Evolutionary conservation across 495 filamentous ascomycete genomes (phyloP), one percentile per base, ranked within the genome.

Genomic region (Penicillium paradoxum): DNA sequence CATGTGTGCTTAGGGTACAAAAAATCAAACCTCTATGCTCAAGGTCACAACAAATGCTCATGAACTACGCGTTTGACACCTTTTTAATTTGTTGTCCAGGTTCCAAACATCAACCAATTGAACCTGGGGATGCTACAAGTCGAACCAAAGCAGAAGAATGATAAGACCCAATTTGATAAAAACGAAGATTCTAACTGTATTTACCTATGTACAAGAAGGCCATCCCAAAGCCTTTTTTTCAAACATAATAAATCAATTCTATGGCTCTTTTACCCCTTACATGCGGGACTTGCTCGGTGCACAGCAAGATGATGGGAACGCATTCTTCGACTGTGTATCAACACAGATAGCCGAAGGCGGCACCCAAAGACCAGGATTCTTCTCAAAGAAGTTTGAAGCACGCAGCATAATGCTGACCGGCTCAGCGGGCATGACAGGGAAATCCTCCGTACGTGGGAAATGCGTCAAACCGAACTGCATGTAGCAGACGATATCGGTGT

Each of bases 381-480:
- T 76, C 33, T 82, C 76, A 60, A 86, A 86, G 73, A 89, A 89
- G 52, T 87, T 85, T 4, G 77, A 78, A 3, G 85, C 84, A 57
- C 84, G 82, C 56, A 89, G 51, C 57, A 74, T 73, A 14, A 88
- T 78, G 48, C 78, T 79, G 70, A 91, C 86, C 6, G 79, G 80
- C 74, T 89, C 86, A 51, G 77, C 79, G 2, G 86, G 86, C 86
- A 89, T 89, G 45, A 85, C 75, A 5, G 81, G 81, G 66, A 82
- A 84, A 54, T 84, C 81, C 62, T 84, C 81, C 8, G 71, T 68
- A 5, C 81, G 65, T 3, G 79, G 77, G 41, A 80, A 71, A 59
- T 84, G 81, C 24, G 81, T 81, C 43, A 84, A 67, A 14, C 81
- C 81, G 49, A 84, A 84, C 56, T 81, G 78, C 8, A 83, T 52